Conservation (phyloP, 176 grass and related monocot genomes). For the Oryza glaberrima region DNA sequence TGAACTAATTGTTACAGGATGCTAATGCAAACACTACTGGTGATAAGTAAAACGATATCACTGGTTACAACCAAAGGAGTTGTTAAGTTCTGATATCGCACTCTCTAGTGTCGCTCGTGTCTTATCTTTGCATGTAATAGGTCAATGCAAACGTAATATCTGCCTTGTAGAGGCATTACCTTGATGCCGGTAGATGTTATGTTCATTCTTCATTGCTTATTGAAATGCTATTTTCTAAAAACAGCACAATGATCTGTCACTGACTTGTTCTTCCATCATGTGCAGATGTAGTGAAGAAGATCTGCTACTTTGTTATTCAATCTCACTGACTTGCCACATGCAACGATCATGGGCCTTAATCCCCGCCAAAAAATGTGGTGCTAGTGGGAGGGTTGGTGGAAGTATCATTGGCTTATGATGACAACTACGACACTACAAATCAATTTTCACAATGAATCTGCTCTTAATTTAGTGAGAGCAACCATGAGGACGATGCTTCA, state of each 20-base stretch:
- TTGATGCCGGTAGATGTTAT: neutral
- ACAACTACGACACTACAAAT: neutral
- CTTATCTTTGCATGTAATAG: neutral
- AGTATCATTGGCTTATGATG: neutral
- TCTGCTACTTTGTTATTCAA: neutral
- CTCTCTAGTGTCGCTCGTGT: neutral
- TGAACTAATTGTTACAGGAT: neutral
- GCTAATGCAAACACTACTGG: neutral
- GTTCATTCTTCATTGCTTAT: neutral
- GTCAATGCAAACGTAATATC: neutral
- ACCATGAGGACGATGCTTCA: neutral
- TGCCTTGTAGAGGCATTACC: neutral
- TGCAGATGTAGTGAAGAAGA: slow-evolving; percentile 3
- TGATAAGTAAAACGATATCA: neutral
- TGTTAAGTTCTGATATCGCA: neutral
- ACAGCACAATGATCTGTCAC: neutral
- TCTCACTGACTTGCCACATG: neutral
- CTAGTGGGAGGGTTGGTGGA: neutral
- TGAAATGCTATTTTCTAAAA: neutral
- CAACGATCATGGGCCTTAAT: neutral
- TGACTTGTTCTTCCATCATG: neutral
- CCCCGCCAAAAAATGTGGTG: neutral
- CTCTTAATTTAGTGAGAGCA: slow-evolving; percentile 1
- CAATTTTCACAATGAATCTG: neutral
- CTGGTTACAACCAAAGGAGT: neutral